Base-by-base conservation (phyloP, 192 early-diverging fungal species). In the Funneliformis mosseae region DNA sequence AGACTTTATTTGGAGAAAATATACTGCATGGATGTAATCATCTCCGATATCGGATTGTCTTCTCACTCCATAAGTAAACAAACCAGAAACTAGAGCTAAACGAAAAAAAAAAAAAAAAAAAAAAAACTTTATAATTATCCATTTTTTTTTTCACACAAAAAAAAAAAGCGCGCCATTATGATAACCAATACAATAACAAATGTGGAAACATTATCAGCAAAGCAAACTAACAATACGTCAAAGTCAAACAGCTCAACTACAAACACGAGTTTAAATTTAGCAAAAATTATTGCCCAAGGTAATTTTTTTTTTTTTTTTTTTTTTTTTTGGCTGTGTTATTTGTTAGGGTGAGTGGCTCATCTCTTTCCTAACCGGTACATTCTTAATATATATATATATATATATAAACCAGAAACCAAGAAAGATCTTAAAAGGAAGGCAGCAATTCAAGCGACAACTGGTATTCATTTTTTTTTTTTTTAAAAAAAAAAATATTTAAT, bases 381-480 rank as follows among this genome's bases (percentile, higher is more conserved):
- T 0, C 21, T 64, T 64, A 27, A 27, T 68, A 18, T 64, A 25
- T 25, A 64, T 25, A 18, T 23, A 25, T 64, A 28, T 3, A 68
- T 21, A 68, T 41, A 68, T 39, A 27, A 18, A 68, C 25, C 16
- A 68, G 25, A 68, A 38, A 68, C 9, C 67, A 38, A 68, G 16
- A 68, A 68, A 68, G 67, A 68, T 38, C 67, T 68, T 18, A 78
- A 67, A 66, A 78, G 59, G 48, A 66, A 63, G 5, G 76, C 61
- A 5, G 76, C 76, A 46, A 78, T 64, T 27, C 76, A 78, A 61
- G 60, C 76, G 14, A 78, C 76, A 21, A 38, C 76, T 45, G 76
- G 76, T 78, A 66, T 78, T 63, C 45, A 28, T 66, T 77, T 60
- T 38, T 72, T 72, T 23, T 33, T 72, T 33, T n/a, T 72, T 45